Conservation (phyloP, 2,329 filamentous ascomycete species). For the Pseudocercospora vitis region DNA sequence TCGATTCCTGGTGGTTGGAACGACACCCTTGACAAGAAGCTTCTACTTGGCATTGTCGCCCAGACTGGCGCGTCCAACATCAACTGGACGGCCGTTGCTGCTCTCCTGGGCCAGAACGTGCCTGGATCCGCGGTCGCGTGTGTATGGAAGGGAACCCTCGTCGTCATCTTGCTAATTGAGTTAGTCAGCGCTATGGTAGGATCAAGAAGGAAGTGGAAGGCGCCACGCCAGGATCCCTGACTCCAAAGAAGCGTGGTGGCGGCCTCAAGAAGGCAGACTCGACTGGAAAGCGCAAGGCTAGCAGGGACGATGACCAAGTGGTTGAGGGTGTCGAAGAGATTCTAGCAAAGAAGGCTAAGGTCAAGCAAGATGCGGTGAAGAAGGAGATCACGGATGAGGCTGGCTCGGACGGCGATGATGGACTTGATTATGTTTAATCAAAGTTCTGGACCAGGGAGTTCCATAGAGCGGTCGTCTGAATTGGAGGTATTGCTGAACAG, state of each 20-base stretch:
- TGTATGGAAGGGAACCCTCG: not conserved
- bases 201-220: constrained; percentile 11
- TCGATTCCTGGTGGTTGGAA: constrained; percentile 10
- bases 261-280: constrained; percentile 6
- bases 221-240: not conserved
- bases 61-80: not conserved
- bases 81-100: not conserved
- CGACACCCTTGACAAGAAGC: constrained; percentile 10
- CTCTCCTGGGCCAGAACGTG: not conserved
- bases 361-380: constrained; percentile 13
- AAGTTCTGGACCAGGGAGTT: too few relatives aligned
- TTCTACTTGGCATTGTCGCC: constrained; percentile 7
- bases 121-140: not conserved
- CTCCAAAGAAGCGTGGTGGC: constrained; percentile 10
- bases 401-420: constrained; percentile 1
- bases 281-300: constrained; percentile 10
- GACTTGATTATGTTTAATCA: too few relatives aligned
- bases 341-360: not conserved
- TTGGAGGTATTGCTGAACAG: too few relatives aligned
- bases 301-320: not conserved
- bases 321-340: constrained; percentile 8
- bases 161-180: not conserved
- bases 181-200: constrained; percentile 6
- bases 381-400: not conserved
- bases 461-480: too few relatives aligned